Percentiles rank a stretch among this genome's conserved stretches.
These are phyloP conservation scores for Fusarium incarnatum DNA, from an alignment of 2,329 filamentous ascomycete genomes.

Conservation along the genomic window DNA sequence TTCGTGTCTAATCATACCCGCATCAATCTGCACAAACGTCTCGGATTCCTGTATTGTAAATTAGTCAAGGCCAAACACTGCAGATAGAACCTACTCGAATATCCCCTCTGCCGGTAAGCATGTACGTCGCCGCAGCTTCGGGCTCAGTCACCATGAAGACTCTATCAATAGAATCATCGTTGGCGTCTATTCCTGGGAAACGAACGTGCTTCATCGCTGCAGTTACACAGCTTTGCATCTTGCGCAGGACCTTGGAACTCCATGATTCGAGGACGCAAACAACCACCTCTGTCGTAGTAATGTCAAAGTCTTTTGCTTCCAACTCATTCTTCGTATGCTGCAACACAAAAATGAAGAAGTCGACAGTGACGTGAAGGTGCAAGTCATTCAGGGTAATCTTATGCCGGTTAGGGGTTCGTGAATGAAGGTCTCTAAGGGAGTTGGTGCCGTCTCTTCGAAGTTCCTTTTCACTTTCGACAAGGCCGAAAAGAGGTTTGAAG, in stretches of 20 bases:
- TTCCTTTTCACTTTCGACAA: not conserved
- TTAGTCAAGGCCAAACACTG: not conserved
- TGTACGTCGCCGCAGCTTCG: not conserved
- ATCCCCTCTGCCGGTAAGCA: not conserved
- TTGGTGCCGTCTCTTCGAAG: not conserved
- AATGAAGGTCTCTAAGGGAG: not conserved
- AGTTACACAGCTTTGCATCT: slow-evolving; percentile 7
- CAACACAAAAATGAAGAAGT: not conserved
- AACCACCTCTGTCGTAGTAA: not conserved
- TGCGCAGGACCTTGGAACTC: not conserved
- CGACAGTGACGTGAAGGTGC: not conserved
- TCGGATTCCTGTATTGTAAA: not conserved
- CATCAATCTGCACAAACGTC: slow-evolving; percentile 1
- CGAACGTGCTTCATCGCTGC: not conserved
- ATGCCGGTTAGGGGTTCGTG: not conserved
- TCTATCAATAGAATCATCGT: not conserved
- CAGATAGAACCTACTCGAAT: not conserved
- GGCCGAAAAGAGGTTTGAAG: slow-evolving; percentile 2
- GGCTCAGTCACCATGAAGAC: slow-evolving; percentile 6
- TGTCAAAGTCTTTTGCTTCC: not conserved
- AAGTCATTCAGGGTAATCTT: not conserved
- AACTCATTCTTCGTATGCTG: not conserved
- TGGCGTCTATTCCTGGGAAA: not conserved
- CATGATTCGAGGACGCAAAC: not conserved
- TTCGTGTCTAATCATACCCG: not conserved